phyloP scores from a whole-genome alignment of 768 basidiomycete genomes.

The Chalciporus sphaerocephalus region DNA sequence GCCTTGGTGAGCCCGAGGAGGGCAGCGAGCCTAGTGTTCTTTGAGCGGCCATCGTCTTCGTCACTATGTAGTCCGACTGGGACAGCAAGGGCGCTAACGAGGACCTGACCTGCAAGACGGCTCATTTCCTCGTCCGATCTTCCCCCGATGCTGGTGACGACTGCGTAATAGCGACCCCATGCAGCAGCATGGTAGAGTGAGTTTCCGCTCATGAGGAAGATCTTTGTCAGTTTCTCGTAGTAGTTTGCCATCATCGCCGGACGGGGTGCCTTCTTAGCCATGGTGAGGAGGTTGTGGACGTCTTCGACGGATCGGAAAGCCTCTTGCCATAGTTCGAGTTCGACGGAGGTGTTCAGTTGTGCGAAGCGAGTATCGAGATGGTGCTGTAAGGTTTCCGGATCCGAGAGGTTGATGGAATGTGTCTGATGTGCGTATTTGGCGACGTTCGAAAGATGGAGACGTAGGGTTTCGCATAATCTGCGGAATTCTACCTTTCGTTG shows the following conservation, averaged over 20 bases:
- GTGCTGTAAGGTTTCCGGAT: slow-evolving; percentile 90
- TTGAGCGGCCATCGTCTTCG: slow-evolving; percentile 53
- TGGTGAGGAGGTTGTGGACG: slow-evolving; percentile 89
- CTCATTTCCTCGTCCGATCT: slow-evolving; percentile 74
- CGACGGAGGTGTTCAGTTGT: slow-evolving; percentile 93
- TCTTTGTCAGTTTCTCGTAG: slow-evolving; percentile 95
- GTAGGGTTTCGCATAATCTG: slow-evolving; percentile 91
- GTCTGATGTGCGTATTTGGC: slow-evolving; percentile 93
- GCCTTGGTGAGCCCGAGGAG: slow-evolving; percentile 79
- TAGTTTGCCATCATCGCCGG: slow-evolving; percentile 98
- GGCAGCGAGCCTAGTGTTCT: slow-evolving; percentile 74
- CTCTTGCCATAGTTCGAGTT: slow-evolving; percentile 98
- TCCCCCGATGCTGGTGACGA: slow-evolving; percentile 67
- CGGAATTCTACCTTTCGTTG: slow-evolving; percentile 96
- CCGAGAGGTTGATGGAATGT: slow-evolving; percentile 92
- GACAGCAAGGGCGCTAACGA: slow-evolving; percentile 89
- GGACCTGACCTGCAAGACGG: slow-evolving; percentile 83
- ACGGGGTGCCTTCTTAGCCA: slow-evolving; percentile 89
- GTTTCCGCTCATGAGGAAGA: slow-evolving; percentile 94
- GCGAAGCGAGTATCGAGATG: slow-evolving; percentile 97
- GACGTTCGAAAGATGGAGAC: slow-evolving; percentile 90
- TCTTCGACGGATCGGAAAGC: slow-evolving; percentile 98
- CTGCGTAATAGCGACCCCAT: slow-evolving; percentile 80
- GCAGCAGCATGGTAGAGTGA: slow-evolving; percentile 95
- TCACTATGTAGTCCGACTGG: slow-evolving; percentile 68